These are phyloP conservation scores for Buddleja alternifolia DNA, from an alignment of 257 asterid genomes.

Conservation along the genomic window DNA sequence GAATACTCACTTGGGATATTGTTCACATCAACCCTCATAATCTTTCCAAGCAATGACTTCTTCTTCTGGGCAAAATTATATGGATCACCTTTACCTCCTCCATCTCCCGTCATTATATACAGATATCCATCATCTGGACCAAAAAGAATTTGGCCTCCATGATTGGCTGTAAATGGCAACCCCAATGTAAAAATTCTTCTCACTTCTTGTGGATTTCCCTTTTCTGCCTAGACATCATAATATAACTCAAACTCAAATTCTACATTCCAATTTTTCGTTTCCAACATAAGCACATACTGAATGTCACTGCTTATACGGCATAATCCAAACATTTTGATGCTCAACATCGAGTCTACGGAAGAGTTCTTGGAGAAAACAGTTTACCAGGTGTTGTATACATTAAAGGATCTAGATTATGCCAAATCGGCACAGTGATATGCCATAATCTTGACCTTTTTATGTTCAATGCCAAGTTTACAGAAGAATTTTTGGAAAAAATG, in stretches of 20 bases:
- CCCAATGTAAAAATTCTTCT: conserved; percentile 86
- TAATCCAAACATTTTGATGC: no score
- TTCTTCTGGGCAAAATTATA: conserved; percentile 84
- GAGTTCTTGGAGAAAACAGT: no score
- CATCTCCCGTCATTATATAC: conserved; percentile 88
- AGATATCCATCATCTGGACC: conserved; percentile 84
- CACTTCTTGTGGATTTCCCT: conserved; percentile 65
- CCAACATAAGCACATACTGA: no score
- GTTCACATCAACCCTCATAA: conserved; percentile 79
- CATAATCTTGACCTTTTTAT: no score
- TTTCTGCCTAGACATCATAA: conserved; percentile 50
- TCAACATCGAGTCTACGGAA: no score
- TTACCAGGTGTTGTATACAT: no score
- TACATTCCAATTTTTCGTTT: neutral
- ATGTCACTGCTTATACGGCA: no score
- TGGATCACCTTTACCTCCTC: conserved; percentile 84
- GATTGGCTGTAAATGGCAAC: conserved; percentile 63
- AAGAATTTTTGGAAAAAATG: neutral
- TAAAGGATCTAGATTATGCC: no score
- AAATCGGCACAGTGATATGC: no score
- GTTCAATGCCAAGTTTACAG: no score
- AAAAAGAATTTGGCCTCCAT: conserved; percentile 91
- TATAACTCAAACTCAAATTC: neutral
- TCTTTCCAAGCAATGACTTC: conserved; percentile 86
- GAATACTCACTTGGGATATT: conserved; percentile 66